A percentile compares a stretch with the other conserved stretches of the same genome.
Conservation (phyloP, 2,329 filamentous ascomycete species). For the Claviceps pazoutovae region DNA sequence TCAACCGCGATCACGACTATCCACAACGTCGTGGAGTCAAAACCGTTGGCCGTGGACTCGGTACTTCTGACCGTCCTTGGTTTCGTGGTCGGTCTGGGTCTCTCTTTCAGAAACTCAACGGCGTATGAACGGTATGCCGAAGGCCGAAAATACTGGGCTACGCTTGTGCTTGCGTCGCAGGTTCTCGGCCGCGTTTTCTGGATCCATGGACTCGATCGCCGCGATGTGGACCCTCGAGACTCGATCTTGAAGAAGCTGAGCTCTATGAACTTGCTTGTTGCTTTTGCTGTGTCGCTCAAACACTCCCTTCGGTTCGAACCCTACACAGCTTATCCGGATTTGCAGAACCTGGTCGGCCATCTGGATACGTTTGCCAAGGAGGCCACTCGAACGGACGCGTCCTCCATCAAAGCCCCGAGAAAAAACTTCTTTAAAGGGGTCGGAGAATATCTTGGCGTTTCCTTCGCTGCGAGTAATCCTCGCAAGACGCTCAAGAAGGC, state of each 20-base stretch:
- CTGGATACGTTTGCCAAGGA: constrained; percentile 60
- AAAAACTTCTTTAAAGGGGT: constrained; percentile 46
- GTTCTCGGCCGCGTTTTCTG: constrained; percentile 66
- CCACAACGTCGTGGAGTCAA: constrained; percentile 18
- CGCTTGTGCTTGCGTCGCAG: constrained; percentile 47
- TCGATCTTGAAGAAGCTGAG: constrained; percentile 59
- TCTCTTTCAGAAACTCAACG: constrained; percentile 64
- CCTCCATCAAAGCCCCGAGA: constrained; percentile 19
- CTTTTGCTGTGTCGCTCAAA: constrained; percentile 65
- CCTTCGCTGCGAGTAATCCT: constrained; percentile 66
- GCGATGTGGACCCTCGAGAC: constrained; percentile 38
- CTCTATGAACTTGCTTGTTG: constrained; percentile 63
- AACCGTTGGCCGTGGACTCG: constrained; percentile 25
- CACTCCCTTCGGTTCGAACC: constrained; percentile 77
- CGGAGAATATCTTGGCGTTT: constrained; percentile 62
- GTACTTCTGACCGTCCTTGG: constrained; percentile 58
- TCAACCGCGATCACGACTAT: constrained; percentile 50
- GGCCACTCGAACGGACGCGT: constrained; percentile 28
- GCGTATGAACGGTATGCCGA: constrained; percentile 63
- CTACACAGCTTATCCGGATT: constrained; percentile 61
- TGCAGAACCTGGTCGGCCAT: constrained; percentile 54
- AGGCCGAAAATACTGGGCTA: constrained; percentile 49
- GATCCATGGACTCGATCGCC: constrained; percentile 57
- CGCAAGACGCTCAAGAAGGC: constrained; percentile 63
- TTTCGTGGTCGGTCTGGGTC: constrained; percentile 68